phyloP scores from a whole-genome alignment of 257 asterid species.

The Apocynum venetum region DNA sequence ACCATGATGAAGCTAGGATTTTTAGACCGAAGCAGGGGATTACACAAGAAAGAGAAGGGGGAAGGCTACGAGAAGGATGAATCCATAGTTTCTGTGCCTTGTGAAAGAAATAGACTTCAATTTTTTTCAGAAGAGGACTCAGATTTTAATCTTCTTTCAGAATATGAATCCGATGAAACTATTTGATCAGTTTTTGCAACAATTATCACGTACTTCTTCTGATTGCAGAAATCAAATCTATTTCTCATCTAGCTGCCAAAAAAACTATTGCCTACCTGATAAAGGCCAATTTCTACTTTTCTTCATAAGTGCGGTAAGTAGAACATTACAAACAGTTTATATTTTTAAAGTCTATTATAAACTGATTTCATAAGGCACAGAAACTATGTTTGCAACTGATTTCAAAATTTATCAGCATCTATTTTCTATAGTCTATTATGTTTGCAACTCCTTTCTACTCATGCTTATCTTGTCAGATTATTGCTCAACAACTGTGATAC shows the following conservation, averaged over 20 bases:
- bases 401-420: too few species aligned
- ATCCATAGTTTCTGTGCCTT: slow-evolving; percentile 13
- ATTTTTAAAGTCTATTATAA: neutral
- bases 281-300: neutral
- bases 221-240: neutral
- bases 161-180: slow-evolving; percentile 51
- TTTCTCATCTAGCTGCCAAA: neutral
- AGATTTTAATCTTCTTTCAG: slow-evolving; percentile 40
- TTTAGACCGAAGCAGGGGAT: slow-evolving; percentile 65
- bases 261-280: neutral
- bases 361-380: too few species aligned
- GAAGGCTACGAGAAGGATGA: slow-evolving; percentile 23
- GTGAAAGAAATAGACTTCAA: slow-evolving; percentile 13
- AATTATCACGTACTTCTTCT: neutral
- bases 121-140: slow-evolving; percentile 48
- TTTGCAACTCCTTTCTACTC: too few species aligned
- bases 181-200: neutral
- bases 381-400: too few species aligned
- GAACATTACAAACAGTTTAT: neutral
- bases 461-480: too few species aligned
- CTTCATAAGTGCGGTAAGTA: neutral
- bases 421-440: too few species aligned
- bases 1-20: slow-evolving; percentile 70
- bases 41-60: slow-evolving; percentile 39
- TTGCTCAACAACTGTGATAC: too few species aligned